phyloP scores from a whole-genome alignment of 2,329 filamentous ascomycete genomes.

The Exutisphaerella laricina region DNA sequence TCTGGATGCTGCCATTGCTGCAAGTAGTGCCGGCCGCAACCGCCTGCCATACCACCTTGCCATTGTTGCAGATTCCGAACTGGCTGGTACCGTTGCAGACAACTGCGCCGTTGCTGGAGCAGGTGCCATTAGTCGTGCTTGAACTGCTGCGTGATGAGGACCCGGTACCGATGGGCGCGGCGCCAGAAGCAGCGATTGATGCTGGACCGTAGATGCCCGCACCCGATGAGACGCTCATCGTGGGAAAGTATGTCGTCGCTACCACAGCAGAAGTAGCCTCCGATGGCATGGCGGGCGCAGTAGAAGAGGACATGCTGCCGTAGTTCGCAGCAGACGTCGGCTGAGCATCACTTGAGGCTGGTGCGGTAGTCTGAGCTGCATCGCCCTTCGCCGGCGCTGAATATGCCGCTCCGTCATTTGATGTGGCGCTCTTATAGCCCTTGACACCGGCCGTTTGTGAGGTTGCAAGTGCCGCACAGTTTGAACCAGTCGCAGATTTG shows the following conservation, averaged over 20 bases:
- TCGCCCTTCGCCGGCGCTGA: conserved; percentile 6
- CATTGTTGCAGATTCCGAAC: conserved; percentile 43
- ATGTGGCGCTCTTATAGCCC: conserved; percentile 6
- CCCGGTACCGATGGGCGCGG: conserved; percentile 10
- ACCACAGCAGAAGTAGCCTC: not conserved
- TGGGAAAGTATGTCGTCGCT: not conserved
- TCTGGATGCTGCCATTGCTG: conserved; percentile 35
- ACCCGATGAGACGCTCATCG: conserved; percentile 3
- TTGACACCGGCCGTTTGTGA: conserved; percentile 8
- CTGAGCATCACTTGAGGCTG: conserved; percentile 11
- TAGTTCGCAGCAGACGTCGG: conserved; percentile 11
- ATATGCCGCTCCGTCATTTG: conserved; percentile 4
- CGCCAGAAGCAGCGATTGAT: conserved; percentile 8
- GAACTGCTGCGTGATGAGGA: conserved; percentile 4
- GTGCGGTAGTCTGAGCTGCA: not conserved
- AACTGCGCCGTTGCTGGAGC: conserved; percentile 30
- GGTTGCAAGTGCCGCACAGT: conserved; percentile 19
- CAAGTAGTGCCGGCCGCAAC: conserved; percentile 45
- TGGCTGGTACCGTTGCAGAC: conserved; percentile 37
- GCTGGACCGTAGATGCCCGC: conserved; percentile 7
- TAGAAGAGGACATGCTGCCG: not conserved
- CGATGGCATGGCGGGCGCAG: not conserved
- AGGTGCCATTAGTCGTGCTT: conserved; percentile 21
- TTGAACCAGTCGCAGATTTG: conserved; percentile 13
- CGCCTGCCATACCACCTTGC: conserved; percentile 36